These are phyloP conservation scores for Trichoderma sp. DNA, from an alignment of 2,329 filamentous ascomycete species.

Conservation along the genomic window DNA sequence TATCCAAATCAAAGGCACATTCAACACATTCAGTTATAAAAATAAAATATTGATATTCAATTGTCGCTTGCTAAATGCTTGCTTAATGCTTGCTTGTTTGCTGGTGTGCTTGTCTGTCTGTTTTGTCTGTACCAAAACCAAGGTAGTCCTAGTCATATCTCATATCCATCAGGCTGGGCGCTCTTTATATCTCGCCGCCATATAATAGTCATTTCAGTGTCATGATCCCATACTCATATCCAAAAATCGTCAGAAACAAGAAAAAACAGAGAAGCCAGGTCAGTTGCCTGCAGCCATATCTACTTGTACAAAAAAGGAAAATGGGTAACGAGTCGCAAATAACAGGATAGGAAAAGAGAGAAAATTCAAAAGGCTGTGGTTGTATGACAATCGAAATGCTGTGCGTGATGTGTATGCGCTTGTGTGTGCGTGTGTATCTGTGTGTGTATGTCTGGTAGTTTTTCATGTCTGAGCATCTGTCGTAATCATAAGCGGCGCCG, in stretches of 20 bases:
- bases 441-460: background rate
- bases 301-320: slow-evolving; percentile 2
- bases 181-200: background rate
- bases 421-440: slow-evolving; percentile 17
- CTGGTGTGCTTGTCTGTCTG: background rate
- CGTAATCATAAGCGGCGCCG: slow-evolving; percentile 26
- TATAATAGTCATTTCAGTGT: background rate
- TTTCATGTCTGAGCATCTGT: slow-evolving; percentile 24
- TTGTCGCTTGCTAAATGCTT: background rate
- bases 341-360: background rate
- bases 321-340: background rate
- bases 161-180: background rate
- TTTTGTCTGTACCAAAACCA: background rate
- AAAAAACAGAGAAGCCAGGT: slow-evolving; percentile 11
- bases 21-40: background rate
- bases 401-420: background rate
- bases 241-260: slow-evolving; percentile 10
- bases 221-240: background rate
- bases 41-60: background rate
- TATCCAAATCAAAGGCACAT: background rate
- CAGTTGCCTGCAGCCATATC: slow-evolving; percentile 22
- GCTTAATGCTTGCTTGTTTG: background rate
- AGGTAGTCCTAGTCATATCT: background rate
- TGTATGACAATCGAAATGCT: background rate
- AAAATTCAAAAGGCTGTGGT: background rate